Base-by-base conservation (phyloP, 768 basidiomycete genomes). In the Macrolepiota fuliginosa region DNA sequence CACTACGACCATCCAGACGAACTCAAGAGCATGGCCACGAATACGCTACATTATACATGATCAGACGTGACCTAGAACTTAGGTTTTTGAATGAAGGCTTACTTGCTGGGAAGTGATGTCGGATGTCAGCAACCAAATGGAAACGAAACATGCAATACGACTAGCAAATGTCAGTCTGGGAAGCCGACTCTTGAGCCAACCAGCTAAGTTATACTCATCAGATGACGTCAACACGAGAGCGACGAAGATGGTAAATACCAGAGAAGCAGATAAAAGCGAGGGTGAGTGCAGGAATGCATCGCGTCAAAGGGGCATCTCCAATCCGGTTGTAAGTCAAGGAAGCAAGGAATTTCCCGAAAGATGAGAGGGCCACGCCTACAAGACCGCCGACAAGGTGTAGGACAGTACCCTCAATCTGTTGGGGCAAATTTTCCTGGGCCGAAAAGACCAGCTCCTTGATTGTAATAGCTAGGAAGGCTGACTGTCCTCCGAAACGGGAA, bases 391-490 rank as follows among this genome's bases (percentile, higher is more conserved):
- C 68, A 7, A 79, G 70, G 58, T 81, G 79, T 27, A 83, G 71
- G 17, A 81, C 63, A 1, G 77, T 78, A 1, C 71, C 70, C 66
- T 82, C 82, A 3, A 82, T 64, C 66, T 83, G 80, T 64, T 83
- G 79, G 0, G 81, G 77, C 11, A 83, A 71, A 64, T 71, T 78
- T 42, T 79, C 76, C 63, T 83, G 79, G 1, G 77, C 75, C 22
- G 76, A 75, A 64, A 83, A 82, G 54, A 80, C 74, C 9, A 81
- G 74, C 58, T 83, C 82, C 56, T 82, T 80, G 40, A 82, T 63
- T 4, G 74, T 72, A 11, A 75, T 56, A 11, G 70, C 68, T 5
- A 81, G 71, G 66, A 78, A 81, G 17, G 78, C 79, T 27, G 65
- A 73, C 2, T 58, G 50, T 4, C 79, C 77, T 6, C 79, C 80